A percentile compares a stretch with the other conserved stretches of the same genome.
phyloP scores from a whole-genome alignment of 371 early-diverging fungal species.

The Actinomortierella ambigua region DNA sequence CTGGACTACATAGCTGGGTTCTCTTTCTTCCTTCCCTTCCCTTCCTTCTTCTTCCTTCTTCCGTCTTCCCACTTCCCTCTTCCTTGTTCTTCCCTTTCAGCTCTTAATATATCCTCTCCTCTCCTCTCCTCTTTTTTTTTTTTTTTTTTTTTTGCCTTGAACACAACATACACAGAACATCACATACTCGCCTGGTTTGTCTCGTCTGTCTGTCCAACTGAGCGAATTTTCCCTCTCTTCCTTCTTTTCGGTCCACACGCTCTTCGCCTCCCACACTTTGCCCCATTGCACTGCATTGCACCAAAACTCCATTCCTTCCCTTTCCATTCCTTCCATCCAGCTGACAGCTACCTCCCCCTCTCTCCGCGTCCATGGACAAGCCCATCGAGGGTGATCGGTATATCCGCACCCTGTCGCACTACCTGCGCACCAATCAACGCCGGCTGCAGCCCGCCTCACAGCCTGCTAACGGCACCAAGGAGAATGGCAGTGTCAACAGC shows the following conservation, averaged over 20 bases:
- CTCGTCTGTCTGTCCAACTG: background rate
- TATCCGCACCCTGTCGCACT: conserved; percentile 62
- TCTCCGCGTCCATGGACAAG: conserved; percentile 25
- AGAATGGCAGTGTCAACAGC: conserved; percentile 13
- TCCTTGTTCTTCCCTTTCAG: background rate
- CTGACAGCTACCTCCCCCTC: background rate
- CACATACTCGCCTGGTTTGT: background rate
- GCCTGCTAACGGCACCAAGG: conserved; percentile 16
- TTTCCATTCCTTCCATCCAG: background rate
- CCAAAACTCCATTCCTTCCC: background rate
- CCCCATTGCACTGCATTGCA: background rate
- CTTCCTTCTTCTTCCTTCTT: background rate
- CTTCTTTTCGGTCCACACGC: background rate
- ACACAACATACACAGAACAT: background rate
- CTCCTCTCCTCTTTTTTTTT: background rate
- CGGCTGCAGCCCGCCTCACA: conserved; percentile 34
- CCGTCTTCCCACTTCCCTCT: background rate
- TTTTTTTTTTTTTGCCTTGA: background rate
- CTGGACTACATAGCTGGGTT: background rate
- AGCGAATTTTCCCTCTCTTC: background rate
- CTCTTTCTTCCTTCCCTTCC: background rate
- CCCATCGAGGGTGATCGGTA: conserved; percentile 58
- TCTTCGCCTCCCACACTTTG: background rate
- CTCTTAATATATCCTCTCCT: background rate
- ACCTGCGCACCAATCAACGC: conserved; percentile 59